Base-by-base conservation (phyloP, 441 rosid genomes). In the Pelargonium cotyledonis region DNA sequence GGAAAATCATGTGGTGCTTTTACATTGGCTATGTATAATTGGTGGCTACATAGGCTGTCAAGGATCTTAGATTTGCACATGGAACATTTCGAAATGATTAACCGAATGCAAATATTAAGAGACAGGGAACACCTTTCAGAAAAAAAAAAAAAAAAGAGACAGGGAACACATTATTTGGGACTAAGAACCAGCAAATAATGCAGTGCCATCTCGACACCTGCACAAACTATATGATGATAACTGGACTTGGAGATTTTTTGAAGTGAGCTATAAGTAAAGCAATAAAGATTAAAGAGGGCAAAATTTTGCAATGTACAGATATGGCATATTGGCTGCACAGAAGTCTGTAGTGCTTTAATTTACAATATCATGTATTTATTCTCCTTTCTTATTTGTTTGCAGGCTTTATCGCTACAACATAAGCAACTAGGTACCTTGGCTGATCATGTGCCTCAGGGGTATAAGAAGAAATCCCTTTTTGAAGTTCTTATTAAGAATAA, bases 401-500 rank as follows among this genome's bases (percentile, higher is more conserved):
- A 94, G 99, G 92, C 86, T 76, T 82, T 93, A 81, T 90, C 98
- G n/a, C 11, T 3, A 74, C 95, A 86, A 68, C 96, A 96, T 77
- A 96, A 91, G 80, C 83, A 88, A 55, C 77, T 96, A 84, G 73
- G 93, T 70, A 79, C 90, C 74, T 82, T 93, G 89, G 96, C 92
- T 23, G 98, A 93, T 80, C 91, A 88, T 72, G 87, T 93, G 78
- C 98, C 99, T 72, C 92, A 77, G 74, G 97, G 88, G 31, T 90
- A 87, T 76, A 82, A 82, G 83, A 89, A 80, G 81, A 93, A 73
- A 81, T 46, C 89, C 35, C 83, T 93, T 73, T 84, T 96, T 79
- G 99, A 96, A 83, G 88, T 91, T 80, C 97, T 96, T 79, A 82
- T 91, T 69, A 85, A 88, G 82, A 91, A 93, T 82, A 89, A 96